Evolutionary conservation across 768 basidiomycete genomes (phyloP).

Genomic region (Antrodiella citrinella): DNA sequence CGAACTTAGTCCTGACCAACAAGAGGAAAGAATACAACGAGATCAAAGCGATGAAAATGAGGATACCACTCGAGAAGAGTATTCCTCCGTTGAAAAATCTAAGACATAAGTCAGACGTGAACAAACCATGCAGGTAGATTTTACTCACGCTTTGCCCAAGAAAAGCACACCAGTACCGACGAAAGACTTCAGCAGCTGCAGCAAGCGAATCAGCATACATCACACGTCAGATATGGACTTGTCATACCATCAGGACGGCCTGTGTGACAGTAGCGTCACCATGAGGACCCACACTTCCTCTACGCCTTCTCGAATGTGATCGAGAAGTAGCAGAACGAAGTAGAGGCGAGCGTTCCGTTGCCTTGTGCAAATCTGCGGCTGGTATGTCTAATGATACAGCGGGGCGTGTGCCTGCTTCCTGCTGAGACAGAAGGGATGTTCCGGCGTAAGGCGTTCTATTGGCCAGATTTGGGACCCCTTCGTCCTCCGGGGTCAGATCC

Average conservation of each 20-base stretch:
- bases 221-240: too few relatives aligned
- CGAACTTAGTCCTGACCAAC: constrained; percentile 79
- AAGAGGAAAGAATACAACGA: constrained; percentile 93
- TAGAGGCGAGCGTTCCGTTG: constrained; percentile 50
- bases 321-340: constrained; percentile 27
- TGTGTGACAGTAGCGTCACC: constrained; percentile 89
- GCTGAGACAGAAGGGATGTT: constrained; percentile 2
- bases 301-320: constrained; percentile 44
- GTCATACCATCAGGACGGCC: constrained; percentile 88
- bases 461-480: constrained; percentile 7
- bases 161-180: constrained; percentile 95
- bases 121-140: background rate
- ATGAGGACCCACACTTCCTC: constrained; percentile 51
- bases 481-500: constrained; percentile 30
- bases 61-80: constrained; percentile 74
- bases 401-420: constrained; percentile 1
- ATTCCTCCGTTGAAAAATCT: constrained; percentile 96
- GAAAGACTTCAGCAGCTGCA: constrained; percentile 83
- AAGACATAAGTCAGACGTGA: background rate
- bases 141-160: constrained; percentile 82
- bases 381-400: constrained; percentile 3
- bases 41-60: constrained; percentile 75
- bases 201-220: constrained; percentile 6
- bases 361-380: constrained; percentile 11
- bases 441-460: constrained; percentile 6